Base-by-base conservation (phyloP, 2,329 filamentous ascomycete genomes). In the Colletotrichum tanaceti region DNA sequence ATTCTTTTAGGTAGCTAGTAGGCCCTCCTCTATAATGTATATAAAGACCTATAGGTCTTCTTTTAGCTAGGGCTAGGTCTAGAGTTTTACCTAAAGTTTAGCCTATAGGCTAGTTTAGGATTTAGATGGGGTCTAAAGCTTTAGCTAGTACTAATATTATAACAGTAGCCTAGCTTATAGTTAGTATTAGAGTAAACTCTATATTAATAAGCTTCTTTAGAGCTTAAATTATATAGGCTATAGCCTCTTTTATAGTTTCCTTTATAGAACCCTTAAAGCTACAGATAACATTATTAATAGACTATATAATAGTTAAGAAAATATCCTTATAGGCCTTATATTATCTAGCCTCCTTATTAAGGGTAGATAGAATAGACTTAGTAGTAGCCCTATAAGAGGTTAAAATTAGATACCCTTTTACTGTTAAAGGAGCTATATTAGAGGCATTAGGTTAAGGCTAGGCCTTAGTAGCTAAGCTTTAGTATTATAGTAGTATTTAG, bases 211-310 rank as follows among this genome's bases (percentile, higher is more conserved):
- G 47, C 16, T 50, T 50, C 47, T 32, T 50, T 16, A 50, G 47
- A 22, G 47, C 39, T 57, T 57, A 10, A 16, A 43, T 57, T 7
- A 58, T 13, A 38, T 49, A 38, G 9, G 43, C 5, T 7, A 18
- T 49, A 18, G 57, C 57, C n/a, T 62, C 38, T 47, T 62, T 46
- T 7, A 24, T 38, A 13, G 53, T 61, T 22, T 61, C 5, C 38
- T 61, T 53, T n/a, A n/a, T n/a, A n/a, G n/a, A n/a, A n/a, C n/a
- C n/a, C n/a, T n/a, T n/a, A n/a, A n/a, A n/a, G n/a, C n/a, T n/a
- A n/a, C n/a, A n/a, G n/a, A n/a, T n/a, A n/a, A n/a, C n/a, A n/a
- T n/a, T n/a, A n/a, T n/a, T n/a, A n/a, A n/a, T n/a, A n/a, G n/a
- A n/a, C n/a, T n/a, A n/a, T n/a, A n/a, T n/a, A n/a, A n/a, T n/a